Conservation (phyloP, 2,329 filamentous ascomycete genomes). For the Verticillium nubilum region DNA sequence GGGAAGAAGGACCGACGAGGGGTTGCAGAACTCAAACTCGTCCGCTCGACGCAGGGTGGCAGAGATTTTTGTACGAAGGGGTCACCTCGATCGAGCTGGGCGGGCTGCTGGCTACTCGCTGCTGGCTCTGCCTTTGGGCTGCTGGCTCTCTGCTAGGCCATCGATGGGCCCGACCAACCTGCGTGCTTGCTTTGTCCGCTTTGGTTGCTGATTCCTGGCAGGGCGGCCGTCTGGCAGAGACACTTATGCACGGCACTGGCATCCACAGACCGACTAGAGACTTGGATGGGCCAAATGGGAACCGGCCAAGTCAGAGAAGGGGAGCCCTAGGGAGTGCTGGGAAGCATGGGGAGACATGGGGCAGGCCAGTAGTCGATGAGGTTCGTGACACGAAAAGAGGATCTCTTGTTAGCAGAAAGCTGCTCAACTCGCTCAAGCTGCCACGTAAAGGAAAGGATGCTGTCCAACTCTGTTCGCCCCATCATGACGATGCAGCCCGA, state of each 20-base stretch:
- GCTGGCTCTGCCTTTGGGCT: not conserved
- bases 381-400: not conserved
- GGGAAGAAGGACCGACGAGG: not conserved
- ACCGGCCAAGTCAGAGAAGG: constrained; percentile 9
- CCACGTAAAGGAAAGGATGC: not conserved
- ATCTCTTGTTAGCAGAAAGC: not conserved
- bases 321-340: not conserved
- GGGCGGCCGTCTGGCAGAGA: not conserved
- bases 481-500: not conserved
- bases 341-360: not conserved
- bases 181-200: not conserved
- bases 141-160: not conserved
- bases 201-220: not conserved
- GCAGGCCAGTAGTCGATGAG: not conserved
- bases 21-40: not conserved
- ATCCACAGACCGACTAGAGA: not conserved
- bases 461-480: not conserved
- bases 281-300: constrained; percentile 5
- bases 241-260: constrained; percentile 9
- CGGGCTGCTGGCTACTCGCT: not conserved
- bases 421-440: not conserved
- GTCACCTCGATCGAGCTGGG: not conserved
- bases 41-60: not conserved
- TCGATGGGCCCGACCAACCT: not conserved
- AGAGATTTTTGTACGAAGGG: not conserved